A percentile compares a stretch with the other conserved stretches of the same genome.
Evolutionary conservation across 768 basidiomycete genomes (phyloP).

Genomic region (Suillus sp.): DNA sequence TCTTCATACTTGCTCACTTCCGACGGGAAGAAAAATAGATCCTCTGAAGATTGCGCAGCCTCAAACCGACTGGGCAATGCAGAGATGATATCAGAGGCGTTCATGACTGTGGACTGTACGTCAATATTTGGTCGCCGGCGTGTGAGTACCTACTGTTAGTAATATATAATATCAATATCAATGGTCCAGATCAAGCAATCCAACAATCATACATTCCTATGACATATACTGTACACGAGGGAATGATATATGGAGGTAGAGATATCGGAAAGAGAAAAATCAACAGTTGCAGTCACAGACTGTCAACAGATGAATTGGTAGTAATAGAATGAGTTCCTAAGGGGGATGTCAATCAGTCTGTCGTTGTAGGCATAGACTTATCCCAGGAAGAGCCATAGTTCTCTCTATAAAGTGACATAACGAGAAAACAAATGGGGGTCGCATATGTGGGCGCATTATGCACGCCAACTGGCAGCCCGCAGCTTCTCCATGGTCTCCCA

Average conservation of each 20-base stretch:
- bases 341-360: neutral
- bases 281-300: neutral
- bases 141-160: neutral
- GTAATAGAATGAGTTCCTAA: neutral
- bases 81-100: constrained; percentile 51
- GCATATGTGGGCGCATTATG: constrained; percentile 38
- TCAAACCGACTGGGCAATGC: constrained; percentile 57
- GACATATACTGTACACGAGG: neutral
- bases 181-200: too few relatives aligned
- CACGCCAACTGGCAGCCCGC: constrained; percentile 54
- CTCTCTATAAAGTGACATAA: too few relatives aligned
- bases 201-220: too few relatives aligned
- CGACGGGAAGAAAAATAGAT: constrained; percentile 81
- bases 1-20: constrained; percentile 62
- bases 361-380: neutral
- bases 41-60: constrained; percentile 60
- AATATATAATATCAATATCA: too few relatives aligned
- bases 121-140: neutral
- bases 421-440: too few relatives aligned
- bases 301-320: neutral
- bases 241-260: neutral
- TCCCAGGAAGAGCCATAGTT: too few relatives aligned
- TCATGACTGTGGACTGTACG: constrained; percentile 9
- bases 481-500: constrained; percentile 65
- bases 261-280: neutral